A percentile compares a stretch with the other conserved stretches of the same genome.
Conservation (phyloP, 2,329 filamentous ascomycete species). For the Chaetomiaceae sp. region DNA sequence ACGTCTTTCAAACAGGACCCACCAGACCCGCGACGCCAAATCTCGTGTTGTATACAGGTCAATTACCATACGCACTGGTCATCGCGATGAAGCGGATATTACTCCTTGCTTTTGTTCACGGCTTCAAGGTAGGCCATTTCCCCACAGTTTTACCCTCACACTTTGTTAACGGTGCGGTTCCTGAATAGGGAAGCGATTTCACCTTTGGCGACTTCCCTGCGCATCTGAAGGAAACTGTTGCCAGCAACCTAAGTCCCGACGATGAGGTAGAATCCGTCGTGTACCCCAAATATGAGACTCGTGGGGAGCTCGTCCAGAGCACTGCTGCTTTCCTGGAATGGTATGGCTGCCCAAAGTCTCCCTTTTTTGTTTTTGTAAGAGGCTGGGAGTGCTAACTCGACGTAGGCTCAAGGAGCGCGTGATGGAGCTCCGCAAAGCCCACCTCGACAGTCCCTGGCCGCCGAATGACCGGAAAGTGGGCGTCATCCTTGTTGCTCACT, state of each 20-base stretch:
- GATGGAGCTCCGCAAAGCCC: constrained; percentile 69
- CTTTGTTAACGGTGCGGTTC: no score
- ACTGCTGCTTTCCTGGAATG: constrained; percentile 45
- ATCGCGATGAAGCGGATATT: constrained; percentile 45
- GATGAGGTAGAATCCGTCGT: constrained; percentile 57
- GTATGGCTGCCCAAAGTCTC: constrained; percentile 28
- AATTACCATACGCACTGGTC: neutral
- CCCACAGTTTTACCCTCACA: neutral
- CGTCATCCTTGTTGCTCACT: constrained; percentile 76
- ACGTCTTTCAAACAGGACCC: no score
- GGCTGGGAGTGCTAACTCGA: neutral
- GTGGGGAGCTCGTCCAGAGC: constrained; percentile 57
- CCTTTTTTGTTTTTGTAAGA: neutral
- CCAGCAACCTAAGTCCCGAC: constrained; percentile 55
- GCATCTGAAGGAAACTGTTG: constrained; percentile 56
- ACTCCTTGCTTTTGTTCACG: constrained; percentile 69
- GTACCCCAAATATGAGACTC: constrained; percentile 70
- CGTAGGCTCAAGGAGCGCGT: constrained; percentile 72
- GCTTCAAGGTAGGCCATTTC: constrained; percentile 29
- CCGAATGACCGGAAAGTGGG: constrained; percentile 76
- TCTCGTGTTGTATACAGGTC: no score
- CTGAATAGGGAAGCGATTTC: constrained; percentile 65
- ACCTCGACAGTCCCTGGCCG: constrained; percentile 67
- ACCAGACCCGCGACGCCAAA: no score
- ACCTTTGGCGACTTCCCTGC: constrained; percentile 65